These are phyloP conservation scores for Lipomyces sp. DNA, from an alignment of 805 yeast genomes.

Conservation along the genomic window DNA sequence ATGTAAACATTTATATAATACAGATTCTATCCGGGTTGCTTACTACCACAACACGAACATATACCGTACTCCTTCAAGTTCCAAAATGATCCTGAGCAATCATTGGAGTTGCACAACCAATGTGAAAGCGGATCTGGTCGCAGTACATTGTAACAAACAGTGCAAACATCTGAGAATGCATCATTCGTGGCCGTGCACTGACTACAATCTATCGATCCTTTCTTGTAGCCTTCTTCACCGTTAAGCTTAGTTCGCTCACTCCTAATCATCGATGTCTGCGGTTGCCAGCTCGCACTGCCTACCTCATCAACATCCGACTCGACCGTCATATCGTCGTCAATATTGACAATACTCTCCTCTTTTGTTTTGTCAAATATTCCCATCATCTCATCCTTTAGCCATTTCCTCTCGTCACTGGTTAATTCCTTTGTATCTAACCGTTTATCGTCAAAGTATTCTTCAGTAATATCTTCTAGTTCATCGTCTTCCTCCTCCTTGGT, in stretches of 20 bases:
- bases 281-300: background rate
- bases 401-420: slow-evolving; percentile 35
- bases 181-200: slow-evolving; percentile 6
- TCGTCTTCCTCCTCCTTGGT: slow-evolving; percentile 39
- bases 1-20: background rate
- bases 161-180: background rate
- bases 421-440: slow-evolving; percentile 41
- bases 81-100: slow-evolving; percentile 5
- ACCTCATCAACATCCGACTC: background rate
- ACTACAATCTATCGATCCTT: background rate
- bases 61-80: background rate
- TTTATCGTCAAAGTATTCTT: slow-evolving; percentile 49
- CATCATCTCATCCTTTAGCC: slow-evolving; percentile 30
- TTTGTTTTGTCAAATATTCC: slow-evolving; percentile 21
- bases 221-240: background rate
- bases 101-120: background rate
- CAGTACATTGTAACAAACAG: background rate
- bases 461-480: slow-evolving; percentile 37
- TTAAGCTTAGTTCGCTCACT: background rate
- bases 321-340: background rate
- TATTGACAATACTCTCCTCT: slow-evolving; percentile 12
- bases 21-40: background rate
- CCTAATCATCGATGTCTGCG: background rate
- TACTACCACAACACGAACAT: slow-evolving; percentile 6
- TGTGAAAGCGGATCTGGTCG: background rate